Evolutionary conservation across 345 rosid genomes (phyloP).

Genomic region (Hirschfeldia incana): DNA sequence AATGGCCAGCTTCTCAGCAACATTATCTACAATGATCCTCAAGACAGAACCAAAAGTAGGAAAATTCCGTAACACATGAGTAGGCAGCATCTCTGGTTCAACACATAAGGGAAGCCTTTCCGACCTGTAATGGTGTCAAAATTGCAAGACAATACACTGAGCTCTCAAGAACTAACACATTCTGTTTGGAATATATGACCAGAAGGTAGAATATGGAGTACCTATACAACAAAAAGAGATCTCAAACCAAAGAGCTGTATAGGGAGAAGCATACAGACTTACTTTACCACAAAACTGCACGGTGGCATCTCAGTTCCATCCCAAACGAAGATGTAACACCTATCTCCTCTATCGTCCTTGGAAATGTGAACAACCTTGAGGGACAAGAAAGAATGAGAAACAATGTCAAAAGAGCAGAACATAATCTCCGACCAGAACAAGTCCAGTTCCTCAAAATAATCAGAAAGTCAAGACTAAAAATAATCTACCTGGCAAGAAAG

Average conservation of each 20-base stretch:
- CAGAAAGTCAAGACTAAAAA: not conserved
- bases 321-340: conserved; percentile 30
- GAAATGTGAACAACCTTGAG: conserved; percentile 30
- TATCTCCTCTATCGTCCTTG: conserved; percentile 20
- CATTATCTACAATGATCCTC: conserved; percentile 29
- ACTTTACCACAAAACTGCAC: conserved; percentile 26
- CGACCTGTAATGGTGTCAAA: conserved; percentile 28
- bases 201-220: not conserved
- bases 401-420: conserved; percentile 8
- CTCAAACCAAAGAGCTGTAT: not conserved
- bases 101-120: conserved; percentile 35
- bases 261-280: not conserved
- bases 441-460: not conserved
- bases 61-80: conserved; percentile 16
- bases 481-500: conserved; percentile 15
- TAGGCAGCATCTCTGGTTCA: conserved; percentile 32
- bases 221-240: not conserved
- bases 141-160: conserved; percentile 2
- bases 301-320: conserved; percentile 38
- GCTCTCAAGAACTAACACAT: not conserved
- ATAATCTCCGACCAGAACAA: not conserved
- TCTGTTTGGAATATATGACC: not conserved
- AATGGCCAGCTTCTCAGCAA: conserved; percentile 24
- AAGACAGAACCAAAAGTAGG: conserved; percentile 40
- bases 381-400: conserved; percentile 1